These are phyloP conservation scores for Globisporangium paroecandrum DNA, from an alignment of 352 stramenopile genomes.

Conservation along the genomic window DNA sequence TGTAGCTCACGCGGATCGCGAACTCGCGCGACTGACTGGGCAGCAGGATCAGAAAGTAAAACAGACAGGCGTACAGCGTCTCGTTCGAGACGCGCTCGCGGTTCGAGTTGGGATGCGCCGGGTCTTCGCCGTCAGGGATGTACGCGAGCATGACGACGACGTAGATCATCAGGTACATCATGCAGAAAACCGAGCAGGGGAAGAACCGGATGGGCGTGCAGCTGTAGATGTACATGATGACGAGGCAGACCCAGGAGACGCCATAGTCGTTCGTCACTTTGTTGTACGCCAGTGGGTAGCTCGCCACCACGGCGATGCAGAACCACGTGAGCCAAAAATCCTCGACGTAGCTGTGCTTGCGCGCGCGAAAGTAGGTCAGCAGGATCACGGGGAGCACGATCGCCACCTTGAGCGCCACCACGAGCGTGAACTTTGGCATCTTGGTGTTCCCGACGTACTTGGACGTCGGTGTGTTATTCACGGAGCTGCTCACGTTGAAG, in stretches of 20 bases:
- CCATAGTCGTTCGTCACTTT: conserved; percentile 80
- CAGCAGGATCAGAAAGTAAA: conserved; percentile 79
- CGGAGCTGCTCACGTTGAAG: conserved; percentile 36
- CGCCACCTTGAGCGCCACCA: conserved; percentile 58
- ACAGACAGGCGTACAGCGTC: conserved; percentile 76
- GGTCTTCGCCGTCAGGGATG: conserved; percentile 32
- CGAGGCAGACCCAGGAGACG: conserved; percentile 75
- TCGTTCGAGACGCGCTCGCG: conserved; percentile 54
- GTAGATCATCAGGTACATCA: conserved; percentile 64
- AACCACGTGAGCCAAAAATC: conserved; percentile 74
- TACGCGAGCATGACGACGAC: conserved; percentile 70
- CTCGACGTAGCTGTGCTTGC: conserved; percentile 53
- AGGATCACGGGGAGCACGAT: conserved; percentile 61
- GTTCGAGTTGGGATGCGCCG: conserved; percentile 27
- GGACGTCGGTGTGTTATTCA: conserved; percentile 25
- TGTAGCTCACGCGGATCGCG: conserved; percentile 79
- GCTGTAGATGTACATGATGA: conserved; percentile 86
- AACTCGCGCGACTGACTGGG: conserved; percentile 77
- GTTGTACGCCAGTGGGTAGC: conserved; percentile 79
- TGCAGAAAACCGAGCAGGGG: conserved; percentile 66
- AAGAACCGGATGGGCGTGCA: conserved; percentile 82
- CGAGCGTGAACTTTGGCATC: conserved; percentile 62
- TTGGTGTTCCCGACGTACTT: conserved; percentile 31
- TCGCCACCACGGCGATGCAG: conserved; percentile 51
- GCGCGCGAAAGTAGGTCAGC: conserved; percentile 63